These are phyloP conservation scores for Huntiella bhutanensis DNA, from an alignment of 2,329 filamentous ascomycete genomes.

Conservation along the genomic window DNA sequence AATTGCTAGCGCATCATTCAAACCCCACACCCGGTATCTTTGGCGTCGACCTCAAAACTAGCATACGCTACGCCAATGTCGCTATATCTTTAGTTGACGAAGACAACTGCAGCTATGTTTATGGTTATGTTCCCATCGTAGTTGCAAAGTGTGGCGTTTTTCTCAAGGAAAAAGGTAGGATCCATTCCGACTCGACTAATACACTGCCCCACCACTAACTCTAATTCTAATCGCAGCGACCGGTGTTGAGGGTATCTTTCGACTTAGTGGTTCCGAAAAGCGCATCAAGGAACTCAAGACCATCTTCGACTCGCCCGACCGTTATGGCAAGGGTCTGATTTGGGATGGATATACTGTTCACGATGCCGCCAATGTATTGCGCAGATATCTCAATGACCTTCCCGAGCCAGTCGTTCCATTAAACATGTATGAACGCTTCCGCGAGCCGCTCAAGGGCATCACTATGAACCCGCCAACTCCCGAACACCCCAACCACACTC, in stretches of 20 bases:
- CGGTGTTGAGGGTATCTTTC: slow-evolving; percentile 88
- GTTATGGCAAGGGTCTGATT: slow-evolving; percentile 89
- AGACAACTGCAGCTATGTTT: slow-evolving; percentile 86
- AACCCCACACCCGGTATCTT: slow-evolving; percentile 57
- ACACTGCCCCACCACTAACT: slow-evolving; percentile 9
- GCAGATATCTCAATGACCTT: slow-evolving; percentile 86
- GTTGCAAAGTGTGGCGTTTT: slow-evolving; percentile 97
- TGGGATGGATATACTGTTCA: slow-evolving; percentile 98
- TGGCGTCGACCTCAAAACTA: slow-evolving; percentile 77
- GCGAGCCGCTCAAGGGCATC: slow-evolving; percentile 55
- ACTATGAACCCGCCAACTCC: slow-evolving; percentile 57
- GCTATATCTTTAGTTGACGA: slow-evolving; percentile 92
- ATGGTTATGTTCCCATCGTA: slow-evolving; percentile 95
- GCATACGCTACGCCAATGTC: slow-evolving; percentile 94
- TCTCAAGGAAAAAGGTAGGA: slow-evolving; percentile 86
- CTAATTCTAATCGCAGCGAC: slow-evolving; percentile 45
- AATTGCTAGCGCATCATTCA: neutral
- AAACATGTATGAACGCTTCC: slow-evolving; percentile 80
- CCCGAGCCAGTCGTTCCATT: slow-evolving; percentile 93
- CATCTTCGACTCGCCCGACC: slow-evolving; percentile 81
- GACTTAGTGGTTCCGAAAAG: slow-evolving; percentile 87
- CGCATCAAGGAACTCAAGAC: slow-evolving; percentile 91
- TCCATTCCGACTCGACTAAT: slow-evolving; percentile 11
- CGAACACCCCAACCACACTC: slow-evolving; percentile 47
- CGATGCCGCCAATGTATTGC: slow-evolving; percentile 89